Percentiles rank a stretch among this genome's conserved stretches.
These are phyloP conservation scores for Fraxinus sp. DNA, from an alignment of 305 asterid species.

Conservation along the genomic window DNA sequence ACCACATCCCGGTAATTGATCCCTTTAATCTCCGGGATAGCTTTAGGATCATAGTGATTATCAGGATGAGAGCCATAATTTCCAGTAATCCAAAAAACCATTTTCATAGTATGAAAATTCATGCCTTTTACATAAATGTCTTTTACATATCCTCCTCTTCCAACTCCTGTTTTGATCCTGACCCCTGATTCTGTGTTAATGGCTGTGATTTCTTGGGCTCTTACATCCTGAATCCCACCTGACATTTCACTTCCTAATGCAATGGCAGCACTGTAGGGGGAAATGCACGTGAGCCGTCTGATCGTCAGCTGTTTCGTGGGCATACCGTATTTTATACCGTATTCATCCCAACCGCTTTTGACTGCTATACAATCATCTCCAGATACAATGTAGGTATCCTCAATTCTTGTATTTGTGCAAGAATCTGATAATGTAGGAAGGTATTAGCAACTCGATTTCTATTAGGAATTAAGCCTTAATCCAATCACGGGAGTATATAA, in stretches of 20 bases:
- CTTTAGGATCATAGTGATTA: constrained; percentile 41
- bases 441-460: neutral
- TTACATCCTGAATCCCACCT: constrained; percentile 52
- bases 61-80: constrained; percentile 53
- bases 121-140: constrained; percentile 45
- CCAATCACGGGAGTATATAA: neutral
- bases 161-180: constrained; percentile 46
- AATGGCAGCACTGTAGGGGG: constrained; percentile 85
- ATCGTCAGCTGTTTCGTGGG: constrained; percentile 71
- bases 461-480: neutral
- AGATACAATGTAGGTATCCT: constrained; percentile 73
- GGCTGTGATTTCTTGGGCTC: constrained; percentile 46
- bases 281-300: constrained; percentile 74
- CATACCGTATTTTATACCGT: constrained; percentile 76
- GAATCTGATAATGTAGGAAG: constrained; percentile 47
- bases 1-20: constrained; percentile 63
- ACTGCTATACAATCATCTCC: constrained; percentile 91
- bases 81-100: constrained; percentile 59
- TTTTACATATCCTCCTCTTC: constrained; percentile 48
- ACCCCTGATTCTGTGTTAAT: constrained; percentile 45
- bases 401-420: constrained; percentile 78
- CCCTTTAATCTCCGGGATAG: constrained; percentile 42
- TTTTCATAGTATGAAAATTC: constrained; percentile 48
- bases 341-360: constrained; percentile 97
- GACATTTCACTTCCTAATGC: constrained; percentile 76